These are phyloP conservation scores for Neurospora sp. DNA, from an alignment of 495 filamentous ascomycete species.

Conservation along the genomic window DNA sequence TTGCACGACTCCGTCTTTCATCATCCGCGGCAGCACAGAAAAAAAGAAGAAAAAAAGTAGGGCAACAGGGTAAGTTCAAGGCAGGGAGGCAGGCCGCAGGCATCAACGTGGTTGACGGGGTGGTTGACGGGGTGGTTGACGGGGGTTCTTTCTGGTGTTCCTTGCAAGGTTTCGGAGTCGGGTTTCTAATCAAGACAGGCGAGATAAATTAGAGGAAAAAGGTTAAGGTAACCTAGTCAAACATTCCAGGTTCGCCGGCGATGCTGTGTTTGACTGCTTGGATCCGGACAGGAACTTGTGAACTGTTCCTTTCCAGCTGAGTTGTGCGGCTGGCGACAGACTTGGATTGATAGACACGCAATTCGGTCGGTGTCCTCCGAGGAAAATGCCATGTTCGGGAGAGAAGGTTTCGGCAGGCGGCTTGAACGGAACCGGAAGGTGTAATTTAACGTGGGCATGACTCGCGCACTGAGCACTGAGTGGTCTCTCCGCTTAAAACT, in stretches of 20 bases:
- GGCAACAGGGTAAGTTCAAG: not conserved
- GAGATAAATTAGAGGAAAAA: not conserved
- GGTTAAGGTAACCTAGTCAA: not conserved
- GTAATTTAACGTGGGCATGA: not conserved
- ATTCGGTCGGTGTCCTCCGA: not conserved
- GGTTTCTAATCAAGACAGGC: not conserved
- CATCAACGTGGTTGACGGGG: not conserved
- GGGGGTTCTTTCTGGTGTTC: not conserved
- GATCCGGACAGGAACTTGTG: not conserved
- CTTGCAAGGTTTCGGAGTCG: not conserved
- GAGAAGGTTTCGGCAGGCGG: not conserved
- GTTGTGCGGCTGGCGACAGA: not conserved
- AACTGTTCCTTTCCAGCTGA: not conserved
- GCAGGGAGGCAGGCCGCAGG: not conserved
- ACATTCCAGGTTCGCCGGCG: not conserved
- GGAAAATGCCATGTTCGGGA: not conserved
- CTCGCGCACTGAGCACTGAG: not conserved
- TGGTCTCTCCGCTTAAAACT: not conserved
- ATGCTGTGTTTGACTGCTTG: not conserved
- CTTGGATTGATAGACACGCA: not conserved
- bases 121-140: not conserved
- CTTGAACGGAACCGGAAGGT: not conserved
- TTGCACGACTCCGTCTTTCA: not conserved
- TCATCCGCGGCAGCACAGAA: not conserved
- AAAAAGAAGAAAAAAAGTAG: not conserved